Conservation (phyloP, 305 asterid species). For the Nicotiana rustica region DNA sequence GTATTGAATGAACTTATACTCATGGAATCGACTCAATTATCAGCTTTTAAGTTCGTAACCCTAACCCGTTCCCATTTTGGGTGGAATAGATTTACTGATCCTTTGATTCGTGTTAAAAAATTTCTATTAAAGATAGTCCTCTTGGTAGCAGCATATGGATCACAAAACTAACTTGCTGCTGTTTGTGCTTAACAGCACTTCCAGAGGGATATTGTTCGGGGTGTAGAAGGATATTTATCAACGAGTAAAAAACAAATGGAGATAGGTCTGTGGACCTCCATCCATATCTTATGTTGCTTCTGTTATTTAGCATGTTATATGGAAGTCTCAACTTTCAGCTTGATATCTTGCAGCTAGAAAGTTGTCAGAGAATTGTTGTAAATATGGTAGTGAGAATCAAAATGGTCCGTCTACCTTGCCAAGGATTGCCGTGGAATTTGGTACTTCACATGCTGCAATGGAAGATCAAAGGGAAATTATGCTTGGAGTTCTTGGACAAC, state of each 20-base stretch:
- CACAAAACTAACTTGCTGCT: conserved; percentile 13
- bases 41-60: not conserved
- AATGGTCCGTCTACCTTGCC: conserved; percentile 70
- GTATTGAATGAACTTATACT: not conserved
- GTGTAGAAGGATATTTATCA: conserved; percentile 77
- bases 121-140: conserved; percentile 50
- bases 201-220: conserved; percentile 91
- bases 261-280: conserved; percentile 60
- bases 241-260: conserved; percentile 85
- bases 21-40: conserved; percentile 20
- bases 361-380: conserved; percentile 91
- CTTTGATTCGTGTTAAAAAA: conserved; percentile 51
- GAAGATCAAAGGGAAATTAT: conserved; percentile 87
- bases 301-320: conserved; percentile 33
- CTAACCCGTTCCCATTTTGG: not conserved
- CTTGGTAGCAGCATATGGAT: conserved; percentile 70
- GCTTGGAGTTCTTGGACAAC: conserved; percentile 79
- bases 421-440: conserved; percentile 67
- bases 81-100: too few relatives aligned
- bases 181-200: conserved; percentile 83
- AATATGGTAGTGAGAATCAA: conserved; percentile 84
- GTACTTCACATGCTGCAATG: conserved; percentile 83
- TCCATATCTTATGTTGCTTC: conserved; percentile 40
- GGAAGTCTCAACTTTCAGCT: conserved; percentile 44
- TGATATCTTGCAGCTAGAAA: conserved; percentile 64